Conservation (phyloP, 2,329 filamentous ascomycete genomes). For the Calonectria fujianensis region DNA sequence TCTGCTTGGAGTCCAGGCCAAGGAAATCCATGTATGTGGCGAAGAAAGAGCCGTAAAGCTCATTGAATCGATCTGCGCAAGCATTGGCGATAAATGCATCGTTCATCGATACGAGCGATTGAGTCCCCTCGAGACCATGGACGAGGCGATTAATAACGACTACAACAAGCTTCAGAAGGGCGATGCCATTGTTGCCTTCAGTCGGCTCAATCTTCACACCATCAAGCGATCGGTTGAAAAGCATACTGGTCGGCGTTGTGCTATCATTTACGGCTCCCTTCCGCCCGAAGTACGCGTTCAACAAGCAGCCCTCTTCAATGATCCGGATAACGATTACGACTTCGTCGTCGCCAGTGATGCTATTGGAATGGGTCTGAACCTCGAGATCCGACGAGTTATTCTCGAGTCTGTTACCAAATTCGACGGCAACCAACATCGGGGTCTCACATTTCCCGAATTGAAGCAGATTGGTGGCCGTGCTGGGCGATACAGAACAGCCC, state of each 20-base stretch:
- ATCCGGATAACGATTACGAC: slow-evolving; percentile 96
- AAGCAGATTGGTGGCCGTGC: slow-evolving; percentile 97
- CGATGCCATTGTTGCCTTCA: slow-evolving; percentile 93
- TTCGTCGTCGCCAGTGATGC: slow-evolving; percentile 95
- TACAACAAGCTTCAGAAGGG: slow-evolving; percentile 86
- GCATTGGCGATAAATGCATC: slow-evolving; percentile 87
- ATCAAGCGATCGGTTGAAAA: slow-evolving; percentile 87
- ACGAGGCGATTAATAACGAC: slow-evolving; percentile 76
- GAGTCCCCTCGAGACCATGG: slow-evolving; percentile 82
- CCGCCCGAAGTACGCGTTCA: slow-evolving; percentile 94
- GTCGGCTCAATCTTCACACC: slow-evolving; percentile 85
- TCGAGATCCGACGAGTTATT: slow-evolving; percentile 92
- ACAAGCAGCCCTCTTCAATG: slow-evolving; percentile 95
- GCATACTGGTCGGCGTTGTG: slow-evolving; percentile 85
- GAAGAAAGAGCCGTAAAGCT: slow-evolving; percentile 89
- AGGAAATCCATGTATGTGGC: slow-evolving; percentile 94
- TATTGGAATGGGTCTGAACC: slow-evolving; percentile 96
- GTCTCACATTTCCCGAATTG: slow-evolving; percentile 83
- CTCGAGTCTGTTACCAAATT: slow-evolving; percentile 88
- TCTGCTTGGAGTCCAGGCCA: slow-evolving; percentile 88
- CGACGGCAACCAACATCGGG: slow-evolving; percentile 74
- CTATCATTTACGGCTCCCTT: slow-evolving; percentile 93
- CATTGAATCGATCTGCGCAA: slow-evolving; percentile 84
- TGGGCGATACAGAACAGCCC: slow-evolving; percentile 86
- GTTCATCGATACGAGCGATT: slow-evolving; percentile 90